Evolutionary conservation across 1,284 basidiomycete species (phyloP).

Genomic region (Leccinum ponderosum): DNA sequence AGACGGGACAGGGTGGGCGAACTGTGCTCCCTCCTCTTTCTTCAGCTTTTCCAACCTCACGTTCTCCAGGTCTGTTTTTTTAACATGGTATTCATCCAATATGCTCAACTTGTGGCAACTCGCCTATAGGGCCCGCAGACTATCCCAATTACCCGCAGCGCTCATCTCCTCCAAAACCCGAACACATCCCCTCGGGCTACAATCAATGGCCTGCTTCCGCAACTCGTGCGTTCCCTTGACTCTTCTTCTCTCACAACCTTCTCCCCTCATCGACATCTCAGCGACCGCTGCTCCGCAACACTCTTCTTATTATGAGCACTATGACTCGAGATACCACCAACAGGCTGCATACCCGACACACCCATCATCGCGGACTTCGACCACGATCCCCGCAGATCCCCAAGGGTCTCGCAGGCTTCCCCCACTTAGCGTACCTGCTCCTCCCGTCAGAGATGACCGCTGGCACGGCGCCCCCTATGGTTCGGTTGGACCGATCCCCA

Average conservation of each 20-base stretch:
- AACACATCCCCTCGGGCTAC: slow-evolving; percentile 52
- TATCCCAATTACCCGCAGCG: slow-evolving; percentile 64
- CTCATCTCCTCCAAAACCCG: slow-evolving; percentile 56
- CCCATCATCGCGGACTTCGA: slow-evolving; percentile 44
- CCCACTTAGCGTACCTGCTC: slow-evolving; percentile 41
- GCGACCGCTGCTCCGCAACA: slow-evolving; percentile 46
- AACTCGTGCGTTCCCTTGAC: slow-evolving; percentile 42
- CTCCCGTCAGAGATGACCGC: slow-evolving; percentile 41
- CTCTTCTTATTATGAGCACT: slow-evolving; percentile 52
- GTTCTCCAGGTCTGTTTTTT: slow-evolving; percentile 80
- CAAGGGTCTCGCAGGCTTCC: slow-evolving; percentile 49
- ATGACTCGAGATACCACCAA: slow-evolving; percentile 58
- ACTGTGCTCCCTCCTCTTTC: slow-evolving; percentile 82
- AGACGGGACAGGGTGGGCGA: slow-evolving; percentile 82
- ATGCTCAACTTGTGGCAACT: slow-evolving; percentile 53
- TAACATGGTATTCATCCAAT: slow-evolving; percentile 49
- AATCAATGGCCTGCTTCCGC: slow-evolving; percentile 50
- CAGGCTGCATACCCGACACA: slow-evolving; percentile 45
- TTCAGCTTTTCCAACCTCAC: slow-evolving; percentile 80
- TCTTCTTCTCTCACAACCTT: not conserved
- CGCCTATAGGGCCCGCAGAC: slow-evolving; percentile 51
- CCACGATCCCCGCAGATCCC: slow-evolving; percentile 43
- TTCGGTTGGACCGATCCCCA: slow-evolving; percentile 34
- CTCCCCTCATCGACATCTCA: slow-evolving; percentile 10
- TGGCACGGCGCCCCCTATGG: slow-evolving; percentile 44